Percentiles rank a stretch among this genome's conserved stretches.
These are phyloP conservation scores for Pichia sp. DNA, from an alignment of 1,139 yeast genomes.

Conservation along the genomic window DNA sequence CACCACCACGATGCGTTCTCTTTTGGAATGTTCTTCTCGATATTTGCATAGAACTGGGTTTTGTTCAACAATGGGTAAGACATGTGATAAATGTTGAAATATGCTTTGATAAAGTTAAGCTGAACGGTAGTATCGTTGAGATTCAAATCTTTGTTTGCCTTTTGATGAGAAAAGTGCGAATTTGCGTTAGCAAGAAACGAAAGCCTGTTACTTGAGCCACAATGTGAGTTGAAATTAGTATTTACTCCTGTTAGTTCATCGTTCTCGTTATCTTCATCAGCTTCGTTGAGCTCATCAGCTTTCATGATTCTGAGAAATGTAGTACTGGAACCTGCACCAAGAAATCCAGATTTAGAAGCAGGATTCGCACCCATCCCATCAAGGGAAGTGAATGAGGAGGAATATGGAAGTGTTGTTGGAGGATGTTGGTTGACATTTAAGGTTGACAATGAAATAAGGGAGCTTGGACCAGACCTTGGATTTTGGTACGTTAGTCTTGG, in stretches of 20 bases:
- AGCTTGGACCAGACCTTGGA: conserved; percentile 8
- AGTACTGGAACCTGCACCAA: conserved; percentile 57
- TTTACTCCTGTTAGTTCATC: neutral
- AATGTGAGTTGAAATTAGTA: neutral
- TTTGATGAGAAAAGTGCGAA: no score
- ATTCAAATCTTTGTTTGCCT: no score
- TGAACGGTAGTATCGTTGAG: conserved; percentile 10
- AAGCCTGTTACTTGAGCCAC: neutral
- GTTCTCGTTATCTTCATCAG: neutral
- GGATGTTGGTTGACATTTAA: no score
- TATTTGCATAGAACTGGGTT: conserved; percentile 36
- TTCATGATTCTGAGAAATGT: conserved; percentile 32
- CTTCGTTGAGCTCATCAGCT: conserved; percentile 22
- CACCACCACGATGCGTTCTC: conserved; percentile 39
- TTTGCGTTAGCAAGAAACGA: no score
- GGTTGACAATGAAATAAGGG: neutral
- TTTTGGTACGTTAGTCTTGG: conserved; percentile 8
- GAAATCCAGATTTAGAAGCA: conserved; percentile 46
- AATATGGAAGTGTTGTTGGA: conserved; percentile 14
- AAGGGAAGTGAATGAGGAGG: conserved; percentile 19
- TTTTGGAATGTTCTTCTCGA: conserved; percentile 27
- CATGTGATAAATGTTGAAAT: conserved; percentile 46
- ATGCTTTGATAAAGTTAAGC: conserved; percentile 19
- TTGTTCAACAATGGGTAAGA: conserved; percentile 58
- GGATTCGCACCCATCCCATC: conserved; percentile 29